phyloP scores from a whole-genome alignment of 805 yeast species.

The Metschnikowia baotianmanensis region DNA sequence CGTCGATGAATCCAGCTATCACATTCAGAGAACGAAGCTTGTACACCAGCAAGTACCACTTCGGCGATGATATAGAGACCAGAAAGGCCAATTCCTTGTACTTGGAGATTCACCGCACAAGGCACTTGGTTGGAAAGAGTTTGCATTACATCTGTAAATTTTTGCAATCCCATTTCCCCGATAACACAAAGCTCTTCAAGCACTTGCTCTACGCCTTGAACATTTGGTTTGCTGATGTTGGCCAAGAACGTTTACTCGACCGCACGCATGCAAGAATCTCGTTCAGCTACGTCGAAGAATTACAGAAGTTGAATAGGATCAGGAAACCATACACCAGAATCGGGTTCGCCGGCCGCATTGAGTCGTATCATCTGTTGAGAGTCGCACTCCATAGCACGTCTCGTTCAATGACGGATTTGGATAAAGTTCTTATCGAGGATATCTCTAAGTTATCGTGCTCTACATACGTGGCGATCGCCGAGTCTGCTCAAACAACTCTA shows the following conservation, averaged over 20 bases:
- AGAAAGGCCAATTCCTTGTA: conserved; percentile 35
- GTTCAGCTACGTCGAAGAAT: conserved; percentile 52
- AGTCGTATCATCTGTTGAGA: conserved; percentile 72
- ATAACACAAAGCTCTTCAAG: conserved; percentile 62
- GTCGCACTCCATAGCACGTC: conserved; percentile 69
- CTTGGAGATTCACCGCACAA: conserved; percentile 53
- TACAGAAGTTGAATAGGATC: conserved; percentile 62
- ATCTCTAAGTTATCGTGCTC: conserved; percentile 65
- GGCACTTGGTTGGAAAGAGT: conserved; percentile 58
- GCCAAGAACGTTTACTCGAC: conserved; percentile 63
- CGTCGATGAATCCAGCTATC: conserved; percentile 52
- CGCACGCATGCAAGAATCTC: conserved; percentile 55
- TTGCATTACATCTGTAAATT: conserved; percentile 57
- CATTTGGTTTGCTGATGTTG: conserved; percentile 80
- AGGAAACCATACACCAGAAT: conserved; percentile 75
- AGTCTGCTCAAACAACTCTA: conserved; percentile 66
- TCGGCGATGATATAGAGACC: conserved; percentile 52
- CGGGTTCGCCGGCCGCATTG: conserved; percentile 70
- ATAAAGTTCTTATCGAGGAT: conserved; percentile 60
- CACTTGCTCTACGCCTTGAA: conserved; percentile 61
- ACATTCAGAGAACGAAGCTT: conserved; percentile 60
- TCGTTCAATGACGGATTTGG: conserved; percentile 65
- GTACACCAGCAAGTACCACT: conserved; percentile 63
- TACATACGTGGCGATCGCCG: conserved; percentile 64
- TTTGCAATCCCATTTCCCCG: conserved; percentile 50